These are phyloP conservation scores for Cryomyces minteri DNA, from an alignment of 495 filamentous ascomycete genomes.

Conservation along the genomic window DNA sequence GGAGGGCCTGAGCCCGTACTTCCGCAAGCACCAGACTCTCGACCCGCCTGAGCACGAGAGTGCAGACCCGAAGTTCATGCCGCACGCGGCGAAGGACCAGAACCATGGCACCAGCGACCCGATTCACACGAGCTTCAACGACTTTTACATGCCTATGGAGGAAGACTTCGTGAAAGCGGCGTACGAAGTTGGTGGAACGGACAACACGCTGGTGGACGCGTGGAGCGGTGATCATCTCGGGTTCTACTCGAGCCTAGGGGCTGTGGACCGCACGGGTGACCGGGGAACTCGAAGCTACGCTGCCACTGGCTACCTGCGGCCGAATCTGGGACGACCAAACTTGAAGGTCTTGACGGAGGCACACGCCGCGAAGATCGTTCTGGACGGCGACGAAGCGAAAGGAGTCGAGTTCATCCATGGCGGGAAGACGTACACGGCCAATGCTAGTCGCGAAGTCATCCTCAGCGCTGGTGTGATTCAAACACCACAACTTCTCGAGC, in stretches of 20 bases:
- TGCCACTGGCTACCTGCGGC: slow-evolving; percentile 5
- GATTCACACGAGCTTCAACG: slow-evolving; percentile 16
- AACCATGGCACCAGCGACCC: slow-evolving; percentile 9
- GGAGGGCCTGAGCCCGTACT: slow-evolving; percentile 8
- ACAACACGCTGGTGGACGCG: slow-evolving; percentile 8
- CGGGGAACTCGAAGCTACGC: slow-evolving; percentile 7
- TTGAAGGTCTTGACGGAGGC: slow-evolving; percentile 8
- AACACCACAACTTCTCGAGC: slow-evolving; percentile 14
- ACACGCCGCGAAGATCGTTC: slow-evolving; percentile 2
- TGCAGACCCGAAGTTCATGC: slow-evolving; percentile 7
- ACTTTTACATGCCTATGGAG: slow-evolving; percentile 15
- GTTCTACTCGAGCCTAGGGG: background rate
- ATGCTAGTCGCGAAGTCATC: slow-evolving; percentile 11
- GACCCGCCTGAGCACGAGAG: slow-evolving; percentile 2
- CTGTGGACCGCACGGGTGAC: slow-evolving; percentile 2
- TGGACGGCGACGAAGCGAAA: slow-evolving; percentile 18
- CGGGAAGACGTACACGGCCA: slow-evolving; percentile 8
- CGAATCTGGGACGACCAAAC: slow-evolving; percentile 7
- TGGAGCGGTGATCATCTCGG: slow-evolving; percentile 13
- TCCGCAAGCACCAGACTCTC: slow-evolving; percentile 10
- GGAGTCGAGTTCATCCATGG: slow-evolving; percentile 25
- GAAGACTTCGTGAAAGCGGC: slow-evolving; percentile 14
- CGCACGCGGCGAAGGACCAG: slow-evolving; percentile 3
- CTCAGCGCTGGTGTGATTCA: slow-evolving; percentile 10
- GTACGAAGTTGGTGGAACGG: slow-evolving; percentile 9